Base-by-base conservation (phyloP, 495 filamentous ascomycete species). In the Cercophora newfieldiana region DNA sequence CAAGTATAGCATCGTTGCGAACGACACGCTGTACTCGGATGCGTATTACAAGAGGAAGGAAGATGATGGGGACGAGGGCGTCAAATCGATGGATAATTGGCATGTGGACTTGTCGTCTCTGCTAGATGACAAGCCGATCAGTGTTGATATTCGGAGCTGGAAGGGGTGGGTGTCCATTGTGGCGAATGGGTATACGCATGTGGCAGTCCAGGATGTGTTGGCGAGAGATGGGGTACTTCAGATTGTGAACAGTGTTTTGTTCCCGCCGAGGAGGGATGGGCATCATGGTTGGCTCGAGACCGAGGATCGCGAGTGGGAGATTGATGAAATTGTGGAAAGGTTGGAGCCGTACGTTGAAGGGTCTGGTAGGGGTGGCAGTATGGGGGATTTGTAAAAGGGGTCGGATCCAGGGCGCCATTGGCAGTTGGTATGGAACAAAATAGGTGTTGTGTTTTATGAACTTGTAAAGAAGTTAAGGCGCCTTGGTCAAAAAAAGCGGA, bases 21-120 rank as follows among this genome's bases (percentile, higher is more conserved):
- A 89, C 67, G 83, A 88, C 68, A 94, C 91, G 1, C 76, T 97
- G 2, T 97, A 96, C 75, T 90, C 89, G 21, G 94, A 97, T 77
- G 90, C 84, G 19, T 91, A 82, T 70, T 92, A 92, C 75, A 81
- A 82, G 12, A 53, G 47, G 10, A 62, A 69, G 47, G 65, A 63
- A 14, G 59, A 72, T 25, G 58, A 64, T n/a, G 49, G 49, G 6
- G 55, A 64, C 1, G 65, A 47, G 12, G 54, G 69, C 12, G 66
- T 63, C 0, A 59, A 68, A 6, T 58, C 55, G 10, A 37, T 7
- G 3, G 74, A 72, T 31, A 69, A 71, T 26, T 74, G 73, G 72
- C 84, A 92, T 74, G 75, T 91, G 50, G 87, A 91, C 69, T 77
- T 96, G 30, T 84, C 85, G 10, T 93, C 89, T 8, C 70, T 91